These are phyloP conservation scores for Sistotremastrum niveocremeum DNA, from an alignment of 768 basidiomycete genomes.

Conservation along the genomic window DNA sequence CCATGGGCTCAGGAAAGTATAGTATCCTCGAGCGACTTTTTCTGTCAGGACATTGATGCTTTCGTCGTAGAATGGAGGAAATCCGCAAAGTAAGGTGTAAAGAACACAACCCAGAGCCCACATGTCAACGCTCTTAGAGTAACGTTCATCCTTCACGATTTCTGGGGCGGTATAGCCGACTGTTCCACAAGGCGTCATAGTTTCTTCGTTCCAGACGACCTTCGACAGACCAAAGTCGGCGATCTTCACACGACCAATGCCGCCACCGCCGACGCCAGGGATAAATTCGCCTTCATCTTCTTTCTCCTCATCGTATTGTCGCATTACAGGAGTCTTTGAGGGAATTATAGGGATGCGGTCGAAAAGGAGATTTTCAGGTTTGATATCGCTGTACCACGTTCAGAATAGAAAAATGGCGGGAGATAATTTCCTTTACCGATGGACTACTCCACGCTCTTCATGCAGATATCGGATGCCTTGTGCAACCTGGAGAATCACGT, in stretches of 20 bases:
- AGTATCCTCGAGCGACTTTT: conserved; percentile 94
- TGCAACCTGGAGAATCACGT: conserved; percentile 93
- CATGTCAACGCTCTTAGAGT: conserved; percentile 97
- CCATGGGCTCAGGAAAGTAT: conserved; percentile 98
- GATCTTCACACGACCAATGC: conserved; percentile 96
- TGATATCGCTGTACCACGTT: conserved; percentile 57
- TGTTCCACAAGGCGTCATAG: conserved; percentile 99
- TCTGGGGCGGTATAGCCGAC: conserved; percentile 99
- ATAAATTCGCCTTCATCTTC: conserved; percentile 97
- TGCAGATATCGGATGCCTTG: conserved; percentile 91
- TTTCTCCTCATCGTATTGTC: conserved; percentile 96
- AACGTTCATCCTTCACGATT: conserved; percentile 97
- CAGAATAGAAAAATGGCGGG: background rate
- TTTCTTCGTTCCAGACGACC: conserved; percentile 97
- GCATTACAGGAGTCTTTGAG: conserved; percentile 54
- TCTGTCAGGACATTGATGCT: conserved; percentile 96
- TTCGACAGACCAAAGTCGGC: conserved; percentile 97
- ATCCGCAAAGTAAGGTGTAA: conserved; percentile 94
- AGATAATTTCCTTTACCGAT: conserved; percentile 37
- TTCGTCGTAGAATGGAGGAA: conserved; percentile 98
- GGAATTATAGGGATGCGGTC: conserved; percentile 86
- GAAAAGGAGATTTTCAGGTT: conserved; percentile 94
- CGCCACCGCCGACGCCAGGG: conserved; percentile 86
- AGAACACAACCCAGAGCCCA: conserved; percentile 99
- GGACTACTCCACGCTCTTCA: conserved; percentile 95